Evolutionary conservation across 164 flowering plant species (phyloP), one percentile per base, ranked within the genome.

Genomic region (Tinospora cordifolia): DNA sequence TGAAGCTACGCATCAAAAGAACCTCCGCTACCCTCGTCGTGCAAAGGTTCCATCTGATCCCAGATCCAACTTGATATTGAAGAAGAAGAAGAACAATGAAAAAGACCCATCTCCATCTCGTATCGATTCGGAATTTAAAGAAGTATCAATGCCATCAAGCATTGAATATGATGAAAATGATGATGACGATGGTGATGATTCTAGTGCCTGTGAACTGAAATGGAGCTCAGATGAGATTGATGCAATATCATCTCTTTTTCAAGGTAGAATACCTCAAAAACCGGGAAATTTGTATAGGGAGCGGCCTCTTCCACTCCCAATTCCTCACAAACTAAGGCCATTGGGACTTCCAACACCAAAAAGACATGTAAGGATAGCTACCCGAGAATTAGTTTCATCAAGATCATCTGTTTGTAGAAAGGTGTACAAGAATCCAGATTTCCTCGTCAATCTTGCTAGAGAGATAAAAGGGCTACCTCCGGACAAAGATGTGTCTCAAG

Each of bases 171-270:
- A 58, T 22, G 67, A 47, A 7, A 44, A 59, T 30, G 75, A 46
- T 6, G 14, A 25, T 30, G 72, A 67, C 7, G 68, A 65, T 14
- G 69, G 13, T 8, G 69, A 66, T 3, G 26, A 22, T 9, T 47
- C 27, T 54, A 70, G 49, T 8, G 69, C 60, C 1, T 74, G 62
- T 14, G 76, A 70, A 66, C 57, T 67, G 46, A 46, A 68, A 10
- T 93, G 98, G 98, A 87, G 84, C 17, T 6, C 77, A 74, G 95
- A 89, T 69, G 97, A 91, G 75, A 70, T 90, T 41, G 93, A 91
- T 54, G 87, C 95, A 44, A 90, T 94, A 58, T 84, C 93, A 5
- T 89, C 98, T 19, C 89, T 91, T 71, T 94, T 94, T 71, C 87
- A 75, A 69, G 91, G 92, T 8, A 86, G 97, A 72, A 78, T 92